phyloP scores from a whole-genome alignment of 495 filamentous ascomycete genomes.

The Annulohypoxylon stygium region DNA sequence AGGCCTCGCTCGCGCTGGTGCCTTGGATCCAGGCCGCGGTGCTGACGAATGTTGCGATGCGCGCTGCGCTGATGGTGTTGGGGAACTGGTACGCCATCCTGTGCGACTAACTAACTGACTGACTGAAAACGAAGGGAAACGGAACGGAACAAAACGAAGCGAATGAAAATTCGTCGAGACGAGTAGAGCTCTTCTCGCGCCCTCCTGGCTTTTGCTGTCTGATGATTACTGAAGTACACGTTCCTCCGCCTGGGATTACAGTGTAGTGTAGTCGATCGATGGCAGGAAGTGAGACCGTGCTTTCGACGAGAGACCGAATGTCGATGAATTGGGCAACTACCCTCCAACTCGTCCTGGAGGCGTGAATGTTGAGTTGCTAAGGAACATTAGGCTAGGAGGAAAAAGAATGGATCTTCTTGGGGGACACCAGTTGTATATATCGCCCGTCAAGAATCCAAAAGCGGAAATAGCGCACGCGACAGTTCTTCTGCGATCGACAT shows the following conservation, averaged over 20 bases:
- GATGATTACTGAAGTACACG: slow-evolving; percentile 25
- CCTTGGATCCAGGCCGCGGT: slow-evolving; percentile 47
- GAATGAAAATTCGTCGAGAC: slow-evolving; percentile 44
- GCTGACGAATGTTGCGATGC: slow-evolving; percentile 46
- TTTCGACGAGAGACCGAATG: slow-evolving; percentile 39
- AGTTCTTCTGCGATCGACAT: slow-evolving; percentile 37
- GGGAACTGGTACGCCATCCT: slow-evolving; percentile 42
- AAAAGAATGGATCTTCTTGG: slow-evolving; percentile 17
- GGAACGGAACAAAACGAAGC: slow-evolving; percentile 18
- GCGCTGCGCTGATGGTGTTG: slow-evolving; percentile 43
- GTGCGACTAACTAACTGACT: not conserved
- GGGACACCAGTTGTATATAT: slow-evolving; percentile 35
- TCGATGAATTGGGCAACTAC: slow-evolving; percentile 37
- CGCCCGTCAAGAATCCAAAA: slow-evolving; percentile 1
- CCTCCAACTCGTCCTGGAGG: slow-evolving; percentile 45
- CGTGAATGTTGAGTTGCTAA: slow-evolving; percentile 41
- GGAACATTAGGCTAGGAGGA: slow-evolving; percentile 33
- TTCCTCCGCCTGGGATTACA: slow-evolving; percentile 40
- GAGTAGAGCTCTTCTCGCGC: slow-evolving; percentile 38
- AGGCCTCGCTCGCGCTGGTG: slow-evolving; percentile 34
- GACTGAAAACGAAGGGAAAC: slow-evolving; percentile 8
- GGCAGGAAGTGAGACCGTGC: slow-evolving; percentile 40
- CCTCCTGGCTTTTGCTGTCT: slow-evolving; percentile 30
- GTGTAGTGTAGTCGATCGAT: slow-evolving; percentile 33
- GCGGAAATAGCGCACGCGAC: slow-evolving; percentile 33